Evolutionary conservation across 805 yeast genomes (phyloP), one percentile per base, ranked within the genome.

Genomic region (Zygoascus biomembranicola): DNA sequence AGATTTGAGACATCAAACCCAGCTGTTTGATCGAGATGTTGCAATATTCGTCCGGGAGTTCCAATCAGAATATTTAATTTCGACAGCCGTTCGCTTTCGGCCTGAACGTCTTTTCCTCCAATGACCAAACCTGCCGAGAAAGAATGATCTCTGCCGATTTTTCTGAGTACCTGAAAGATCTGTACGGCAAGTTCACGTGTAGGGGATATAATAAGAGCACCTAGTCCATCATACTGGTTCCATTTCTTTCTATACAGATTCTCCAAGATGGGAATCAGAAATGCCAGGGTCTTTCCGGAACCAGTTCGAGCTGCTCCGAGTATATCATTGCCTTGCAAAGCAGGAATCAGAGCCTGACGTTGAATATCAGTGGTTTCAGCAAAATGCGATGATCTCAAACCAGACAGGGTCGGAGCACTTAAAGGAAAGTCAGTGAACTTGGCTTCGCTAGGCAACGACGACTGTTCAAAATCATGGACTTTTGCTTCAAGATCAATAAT

Each of bases 181-280:
- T 90, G 97, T 57, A 88, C 82, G 0, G 97, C 96, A 60, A 90
- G 63, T 64, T 90, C 97, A 67, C 97, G 78, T 0, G 97, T 90
- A 4, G 97, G 97, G 1, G 96, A 82, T n/a, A 90, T 81, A 23
- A 90, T 81, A 54, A 90, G 72, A 0, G 96, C 97, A 5, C 96
- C 96, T 42, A 90, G 73, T 1, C 97, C 97, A 66, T 90, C 97
- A 60, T 70, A 75, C 57, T 84, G 94, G 47, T 88, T 82, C 85
- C 95, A 88, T 52, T 77, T 76, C 61, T 83, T 82, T 56, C 82
- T 77, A 55, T 79, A 77, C 53, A 90, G 73, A 14, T 57, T 53
- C 50, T 81, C 81, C 8, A 90, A 69, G 14, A 87, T 77, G 0
- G 97, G 97, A 46, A 90, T 76, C 59, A 90, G 71, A 62, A 90